Conservation (phyloP, 2,329 filamentous ascomycete genomes). For the Paracoccidioides brasiliensis region DNA sequence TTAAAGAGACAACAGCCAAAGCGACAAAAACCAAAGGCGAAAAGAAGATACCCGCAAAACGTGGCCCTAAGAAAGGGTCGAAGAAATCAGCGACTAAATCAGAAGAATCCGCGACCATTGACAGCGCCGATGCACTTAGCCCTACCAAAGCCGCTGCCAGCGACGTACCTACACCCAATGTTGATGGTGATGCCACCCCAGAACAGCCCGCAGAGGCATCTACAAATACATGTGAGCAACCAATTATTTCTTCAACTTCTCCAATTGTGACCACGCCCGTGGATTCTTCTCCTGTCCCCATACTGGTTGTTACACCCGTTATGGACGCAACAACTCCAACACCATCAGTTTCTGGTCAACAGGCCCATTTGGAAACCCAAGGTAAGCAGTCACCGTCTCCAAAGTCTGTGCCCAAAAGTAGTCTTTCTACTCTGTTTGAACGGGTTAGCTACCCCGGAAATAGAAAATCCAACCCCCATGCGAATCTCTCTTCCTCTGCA, state of each 20-base stretch:
- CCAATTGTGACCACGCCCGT: background rate
- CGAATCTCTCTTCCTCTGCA: background rate
- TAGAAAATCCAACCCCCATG: background rate
- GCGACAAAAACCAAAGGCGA: constrained; percentile 6
- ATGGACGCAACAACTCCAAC: background rate
- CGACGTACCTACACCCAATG: background rate
- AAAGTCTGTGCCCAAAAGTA: background rate
- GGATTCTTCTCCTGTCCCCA: background rate
- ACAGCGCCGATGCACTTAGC: background rate
- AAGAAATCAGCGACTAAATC: constrained; percentile 2
- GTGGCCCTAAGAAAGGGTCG: constrained; percentile 10
- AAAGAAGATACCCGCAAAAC: constrained; percentile 4
- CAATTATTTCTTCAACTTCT: background rate
- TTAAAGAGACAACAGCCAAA: constrained; percentile 6
- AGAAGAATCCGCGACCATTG: background rate
- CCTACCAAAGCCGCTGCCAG: background rate
- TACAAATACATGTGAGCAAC: constrained; percentile 1
- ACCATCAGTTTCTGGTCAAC: background rate
- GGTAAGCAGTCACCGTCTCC: background rate
- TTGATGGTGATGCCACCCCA: background rate
- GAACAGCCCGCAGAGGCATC: background rate
- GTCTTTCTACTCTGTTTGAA: background rate
- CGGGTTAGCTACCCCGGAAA: background rate
- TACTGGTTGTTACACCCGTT: background rate
- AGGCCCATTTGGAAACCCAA: background rate